These are phyloP conservation scores for Aspergillus nomiae DNA, from an alignment of 2,329 filamentous ascomycete species.

Conservation along the genomic window DNA sequence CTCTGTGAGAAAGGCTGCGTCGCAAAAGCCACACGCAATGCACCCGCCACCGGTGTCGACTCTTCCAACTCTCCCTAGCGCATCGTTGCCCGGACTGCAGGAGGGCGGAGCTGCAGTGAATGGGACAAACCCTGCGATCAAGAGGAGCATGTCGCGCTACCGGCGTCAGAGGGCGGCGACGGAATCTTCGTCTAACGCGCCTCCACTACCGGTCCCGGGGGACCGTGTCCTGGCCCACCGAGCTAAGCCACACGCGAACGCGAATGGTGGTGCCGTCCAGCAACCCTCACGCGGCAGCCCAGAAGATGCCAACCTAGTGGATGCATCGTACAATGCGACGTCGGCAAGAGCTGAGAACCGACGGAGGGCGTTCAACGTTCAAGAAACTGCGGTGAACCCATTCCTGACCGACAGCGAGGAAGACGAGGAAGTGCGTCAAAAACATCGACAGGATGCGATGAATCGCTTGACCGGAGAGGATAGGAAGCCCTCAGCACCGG, in stretches of 20 bases:
- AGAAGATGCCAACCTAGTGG: not conserved
- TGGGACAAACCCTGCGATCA: constrained; percentile 12
- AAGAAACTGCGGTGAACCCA: not conserved
- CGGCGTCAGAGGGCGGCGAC: constrained; percentile 29
- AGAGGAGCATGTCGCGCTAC: constrained; percentile 39
- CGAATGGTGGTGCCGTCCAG: not conserved
- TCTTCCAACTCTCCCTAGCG: constrained; percentile 21
- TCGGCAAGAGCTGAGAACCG: not conserved
- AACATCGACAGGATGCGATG: constrained; percentile 37
- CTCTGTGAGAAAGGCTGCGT: constrained; percentile 53
- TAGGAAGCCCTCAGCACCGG: constrained; percentile 4
- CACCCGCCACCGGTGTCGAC: constrained; percentile 9
- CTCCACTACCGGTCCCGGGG: constrained; percentile 15
- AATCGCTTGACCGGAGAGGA: constrained; percentile 34
- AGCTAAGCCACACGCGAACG: not conserved
- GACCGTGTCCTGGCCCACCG: constrained; percentile 12
- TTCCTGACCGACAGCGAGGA: constrained; percentile 11
- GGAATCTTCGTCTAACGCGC: constrained; percentile 8
- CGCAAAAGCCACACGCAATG: constrained; percentile 32
- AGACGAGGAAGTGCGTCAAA: constrained; percentile 22
- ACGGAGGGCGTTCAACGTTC: constrained; percentile 4
- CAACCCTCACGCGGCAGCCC: not conserved
- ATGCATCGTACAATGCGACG: not conserved
- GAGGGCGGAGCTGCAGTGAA: not conserved
- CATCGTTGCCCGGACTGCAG: constrained; percentile 12